Evolutionary conservation across 108 stramenopile species (phyloP).

Genomic region (Epithemia pelagica): DNA sequence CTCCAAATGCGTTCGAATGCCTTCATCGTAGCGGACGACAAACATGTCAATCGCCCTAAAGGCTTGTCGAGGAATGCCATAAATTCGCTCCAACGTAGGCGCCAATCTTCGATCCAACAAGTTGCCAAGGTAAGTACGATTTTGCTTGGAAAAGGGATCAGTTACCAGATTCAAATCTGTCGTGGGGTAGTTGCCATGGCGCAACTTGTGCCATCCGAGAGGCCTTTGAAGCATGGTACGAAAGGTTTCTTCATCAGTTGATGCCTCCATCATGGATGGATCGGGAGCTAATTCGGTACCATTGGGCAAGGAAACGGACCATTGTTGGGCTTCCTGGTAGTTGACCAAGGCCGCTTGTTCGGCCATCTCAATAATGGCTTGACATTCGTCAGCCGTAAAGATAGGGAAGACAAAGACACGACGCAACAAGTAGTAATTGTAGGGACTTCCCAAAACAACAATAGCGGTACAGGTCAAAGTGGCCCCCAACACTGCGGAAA

Average conservation of each 20-base stretch:
- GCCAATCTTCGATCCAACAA: conserved; percentile 47
- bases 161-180: conserved; percentile 62
- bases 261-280: not conserved
- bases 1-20: conserved; percentile 19
- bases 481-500: not conserved
- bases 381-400: conserved; percentile 51
- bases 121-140: conserved; percentile 30
- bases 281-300: not conserved
- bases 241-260: not conserved
- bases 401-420: conserved; percentile 39
- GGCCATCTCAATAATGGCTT: conserved; percentile 42
- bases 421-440: conserved; percentile 46
- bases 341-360: conserved; percentile 34
- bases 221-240: conserved; percentile 22
- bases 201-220: conserved; percentile 48
- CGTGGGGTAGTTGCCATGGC: conserved; percentile 51
- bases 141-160: conserved; percentile 46
- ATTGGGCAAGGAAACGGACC: not conserved
- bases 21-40: conserved; percentile 26
- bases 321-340: conserved; percentile 10
- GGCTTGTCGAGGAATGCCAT: conserved; percentile 30
- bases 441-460: conserved; percentile 23
- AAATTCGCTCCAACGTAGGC: conserved; percentile 43
- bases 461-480: conserved; percentile 7
- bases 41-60: conserved; percentile 67